phyloP scores from a whole-genome alignment of 1,284 basidiomycete species.

The Ustilago crameri region DNA sequence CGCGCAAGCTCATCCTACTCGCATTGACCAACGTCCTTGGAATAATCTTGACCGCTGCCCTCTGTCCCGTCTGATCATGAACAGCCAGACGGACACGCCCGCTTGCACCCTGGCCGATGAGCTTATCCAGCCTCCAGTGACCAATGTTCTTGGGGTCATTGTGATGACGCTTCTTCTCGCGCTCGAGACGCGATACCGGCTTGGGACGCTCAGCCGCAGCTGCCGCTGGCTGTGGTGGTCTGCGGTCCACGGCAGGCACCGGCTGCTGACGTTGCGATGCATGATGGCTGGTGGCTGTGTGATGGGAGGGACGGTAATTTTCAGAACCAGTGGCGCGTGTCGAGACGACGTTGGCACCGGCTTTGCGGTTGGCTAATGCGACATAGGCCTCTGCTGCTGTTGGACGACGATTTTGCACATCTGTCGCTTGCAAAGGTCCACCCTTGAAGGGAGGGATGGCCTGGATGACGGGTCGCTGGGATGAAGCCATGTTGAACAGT shows the following conservation, averaged over 20 bases:
- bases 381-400: slow-evolving; percentile 44
- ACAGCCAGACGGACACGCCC: slow-evolving; percentile 86
- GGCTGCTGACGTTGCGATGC: slow-evolving; percentile 40
- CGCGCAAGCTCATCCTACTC: slow-evolving; percentile 78
- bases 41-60: slow-evolving; percentile 96
- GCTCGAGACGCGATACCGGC: slow-evolving; percentile 60
- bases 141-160: slow-evolving; percentile 75
- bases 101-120: slow-evolving; percentile 89
- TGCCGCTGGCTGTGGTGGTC: slow-evolving; percentile 25
- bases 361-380: slow-evolving; percentile 41
- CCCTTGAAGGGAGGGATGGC: slow-evolving; percentile 53
- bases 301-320: slow-evolving; percentile 35
- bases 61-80: slow-evolving; percentile 86
- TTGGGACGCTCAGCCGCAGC: slow-evolving; percentile 33
- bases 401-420: slow-evolving; percentile 41
- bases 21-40: slow-evolving; percentile 82
- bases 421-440: slow-evolving; percentile 39
- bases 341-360: slow-evolving; percentile 38
- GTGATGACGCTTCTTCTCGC: slow-evolving; percentile 69
- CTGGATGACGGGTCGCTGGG: slow-evolving; percentile 38
- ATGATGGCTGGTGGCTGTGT: slow-evolving; percentile 33
- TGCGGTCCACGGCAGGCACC: slow-evolving; percentile 32
- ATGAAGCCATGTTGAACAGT: slow-evolving; percentile 33
- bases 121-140: slow-evolving; percentile 90
- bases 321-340: slow-evolving; percentile 38